A percentile compares a stretch with the other conserved stretches of the same genome.
phyloP scores from a whole-genome alignment of 2,329 filamentous ascomycete species.

The Claviceps pazoutovae region DNA sequence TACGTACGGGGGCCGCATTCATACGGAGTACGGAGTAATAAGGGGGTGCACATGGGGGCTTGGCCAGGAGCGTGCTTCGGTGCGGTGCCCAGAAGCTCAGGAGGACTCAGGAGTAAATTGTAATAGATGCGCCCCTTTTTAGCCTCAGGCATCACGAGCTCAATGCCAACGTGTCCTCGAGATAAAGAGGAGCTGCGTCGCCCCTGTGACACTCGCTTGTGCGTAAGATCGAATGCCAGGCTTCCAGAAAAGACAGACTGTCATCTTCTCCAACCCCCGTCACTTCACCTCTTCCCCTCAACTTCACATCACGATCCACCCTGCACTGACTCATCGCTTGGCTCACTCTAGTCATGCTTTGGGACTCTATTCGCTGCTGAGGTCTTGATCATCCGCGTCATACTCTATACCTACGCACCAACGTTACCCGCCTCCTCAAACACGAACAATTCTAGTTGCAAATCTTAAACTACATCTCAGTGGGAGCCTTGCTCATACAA shows the following conservation, averaged over 20 bases:
- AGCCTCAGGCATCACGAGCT: constrained; percentile 18
- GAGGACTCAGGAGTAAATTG: too few relatives aligned
- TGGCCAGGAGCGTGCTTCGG: too few relatives aligned
- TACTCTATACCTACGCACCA: neutral
- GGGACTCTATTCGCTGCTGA: constrained; percentile 8
- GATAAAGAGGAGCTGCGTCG: constrained; percentile 5
- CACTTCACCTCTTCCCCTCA: constrained; percentile 5
- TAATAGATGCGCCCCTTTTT: constrained; percentile 6
- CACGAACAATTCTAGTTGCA: neutral
- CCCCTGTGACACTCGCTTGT: neutral
- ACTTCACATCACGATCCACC: constrained; percentile 11
- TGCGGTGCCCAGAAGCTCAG: too few relatives aligned
- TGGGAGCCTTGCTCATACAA: neutral
- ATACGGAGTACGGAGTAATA: too few relatives aligned
- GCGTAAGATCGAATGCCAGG: neutral
- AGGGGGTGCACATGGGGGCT: too few relatives aligned
- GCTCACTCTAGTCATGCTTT: constrained; percentile 12
- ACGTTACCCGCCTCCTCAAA: constrained; percentile 3
- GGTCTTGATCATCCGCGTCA: constrained; percentile 6
- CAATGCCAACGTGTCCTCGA: constrained; percentile 19
- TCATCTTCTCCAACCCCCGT: constrained; percentile 3
- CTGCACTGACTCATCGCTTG: constrained; percentile 11
- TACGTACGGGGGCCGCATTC: too few relatives aligned
- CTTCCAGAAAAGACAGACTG: constrained; percentile 2
- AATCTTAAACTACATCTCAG: neutral